A percentile compares a stretch with the other conserved stretches of the same genome.
phyloP scores from a whole-genome alignment of 768 basidiomycete genomes.

The Boletus rufocinnamomeus region DNA sequence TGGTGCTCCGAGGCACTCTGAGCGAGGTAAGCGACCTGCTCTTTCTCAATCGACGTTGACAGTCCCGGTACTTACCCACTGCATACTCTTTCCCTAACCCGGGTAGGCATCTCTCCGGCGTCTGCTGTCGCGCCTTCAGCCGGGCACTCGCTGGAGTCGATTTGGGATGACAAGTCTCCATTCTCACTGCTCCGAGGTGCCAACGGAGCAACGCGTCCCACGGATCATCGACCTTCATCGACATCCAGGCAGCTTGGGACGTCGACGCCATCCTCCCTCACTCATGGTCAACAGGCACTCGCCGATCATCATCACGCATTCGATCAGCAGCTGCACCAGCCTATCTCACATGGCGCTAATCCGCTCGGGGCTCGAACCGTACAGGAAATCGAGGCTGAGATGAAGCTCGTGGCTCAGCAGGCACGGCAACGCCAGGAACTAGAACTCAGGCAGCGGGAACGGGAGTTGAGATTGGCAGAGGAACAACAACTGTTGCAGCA shows the following conservation, averaged over 20 bases:
- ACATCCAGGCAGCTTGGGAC: slow-evolving; percentile 27
- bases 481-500: slow-evolving; percentile 46
- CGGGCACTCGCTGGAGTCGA: slow-evolving; percentile 61
- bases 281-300: slow-evolving; percentile 32
- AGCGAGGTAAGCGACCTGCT: slow-evolving; percentile 31
- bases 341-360: slow-evolving; percentile 34
- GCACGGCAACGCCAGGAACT: slow-evolving; percentile 40
- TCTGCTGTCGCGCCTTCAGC: slow-evolving; percentile 29
- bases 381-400: slow-evolving; percentile 84
- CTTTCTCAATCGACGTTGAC: slow-evolving; percentile 6
- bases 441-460: slow-evolving; percentile 50
- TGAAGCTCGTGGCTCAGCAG: slow-evolving; percentile 63
- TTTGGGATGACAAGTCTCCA: slow-evolving; percentile 82
- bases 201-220: slow-evolving; percentile 50
- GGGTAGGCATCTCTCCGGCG: slow-evolving; percentile 36
- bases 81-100: slow-evolving; percentile 13
- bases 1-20: slow-evolving; percentile 21
- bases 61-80: slow-evolving; percentile 14
- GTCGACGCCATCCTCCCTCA: slow-evolving; percentile 26
- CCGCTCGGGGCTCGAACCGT: slow-evolving; percentile 58
- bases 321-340: slow-evolving; percentile 43
- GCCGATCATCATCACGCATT: slow-evolving; percentile 35
- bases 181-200: slow-evolving; percentile 65
- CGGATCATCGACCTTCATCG: slow-evolving; percentile 34
- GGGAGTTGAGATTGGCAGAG: slow-evolving; percentile 37